These are phyloP conservation scores for Lactarius sp. DNA, from an alignment of 768 basidiomycete species.

Conservation along the genomic window DNA sequence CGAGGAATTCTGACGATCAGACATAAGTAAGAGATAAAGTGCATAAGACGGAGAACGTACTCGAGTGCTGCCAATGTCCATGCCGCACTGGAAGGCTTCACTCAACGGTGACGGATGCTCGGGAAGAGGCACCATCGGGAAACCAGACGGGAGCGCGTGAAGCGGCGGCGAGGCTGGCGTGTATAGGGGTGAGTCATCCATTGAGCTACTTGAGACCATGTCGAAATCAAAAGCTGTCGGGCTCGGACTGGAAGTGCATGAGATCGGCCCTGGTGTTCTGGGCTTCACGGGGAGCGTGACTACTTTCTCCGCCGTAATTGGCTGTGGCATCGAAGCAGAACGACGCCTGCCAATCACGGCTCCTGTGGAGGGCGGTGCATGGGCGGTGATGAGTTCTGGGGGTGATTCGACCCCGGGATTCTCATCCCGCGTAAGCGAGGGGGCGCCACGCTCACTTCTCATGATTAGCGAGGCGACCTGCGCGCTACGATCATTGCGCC, in stretches of 20 bases:
- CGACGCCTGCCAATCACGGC: slow-evolving; percentile 16
- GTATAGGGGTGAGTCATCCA: slow-evolving; percentile 18
- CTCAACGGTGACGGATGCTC: not conserved
- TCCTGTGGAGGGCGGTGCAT: not conserved
- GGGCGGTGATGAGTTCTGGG: not conserved
- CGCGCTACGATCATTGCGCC: slow-evolving; percentile 19
- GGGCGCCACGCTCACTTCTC: slow-evolving; percentile 14
- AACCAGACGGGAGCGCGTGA: not conserved
- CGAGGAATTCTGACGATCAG: slow-evolving; percentile 1
- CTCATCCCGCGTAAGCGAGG: slow-evolving; percentile 3
- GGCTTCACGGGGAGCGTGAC: not conserved
- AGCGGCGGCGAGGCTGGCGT: slow-evolving; percentile 10
- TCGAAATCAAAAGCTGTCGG: slow-evolving; percentile 14
- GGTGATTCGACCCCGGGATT: not conserved
- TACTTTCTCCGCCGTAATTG: slow-evolving; percentile 3
- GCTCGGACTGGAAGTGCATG: slow-evolving; percentile 22
- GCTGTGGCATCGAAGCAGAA: slow-evolving; percentile 24
- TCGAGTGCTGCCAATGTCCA: slow-evolving; percentile 3
- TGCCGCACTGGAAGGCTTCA: not conserved
- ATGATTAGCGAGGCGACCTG: slow-evolving; percentile 14
- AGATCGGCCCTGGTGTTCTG: slow-evolving; percentile 11
- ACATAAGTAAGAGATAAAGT: not conserved
- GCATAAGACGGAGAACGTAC: not conserved
- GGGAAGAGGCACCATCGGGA: slow-evolving; percentile 13
- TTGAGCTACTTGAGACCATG: slow-evolving; percentile 18